Evolutionary conservation across 2,329 filamentous ascomycete genomes (phyloP).

Genomic region (Talaromyces atroroseus): DNA sequence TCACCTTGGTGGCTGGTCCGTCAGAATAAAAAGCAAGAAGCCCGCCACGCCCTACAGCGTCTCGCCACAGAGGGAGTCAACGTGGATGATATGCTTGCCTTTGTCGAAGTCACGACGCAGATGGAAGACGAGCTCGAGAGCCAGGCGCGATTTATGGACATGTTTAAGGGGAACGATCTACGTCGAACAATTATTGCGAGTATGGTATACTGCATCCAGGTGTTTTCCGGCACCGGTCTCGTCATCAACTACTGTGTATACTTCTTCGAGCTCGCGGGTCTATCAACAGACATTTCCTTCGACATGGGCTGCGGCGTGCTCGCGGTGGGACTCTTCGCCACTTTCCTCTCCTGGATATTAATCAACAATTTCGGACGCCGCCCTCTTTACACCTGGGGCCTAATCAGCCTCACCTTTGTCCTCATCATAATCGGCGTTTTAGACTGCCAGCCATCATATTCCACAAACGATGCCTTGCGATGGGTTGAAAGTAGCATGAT

Average conservation of each 20-base stretch:
- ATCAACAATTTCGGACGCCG: constrained; percentile 28
- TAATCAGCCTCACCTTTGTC: constrained; percentile 26
- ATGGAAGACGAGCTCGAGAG: not conserved
- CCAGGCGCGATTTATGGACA: constrained; percentile 21
- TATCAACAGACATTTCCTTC: constrained; percentile 28
- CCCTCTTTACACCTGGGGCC: constrained; percentile 26
- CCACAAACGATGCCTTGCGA: no score
- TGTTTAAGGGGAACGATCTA: constrained; percentile 35
- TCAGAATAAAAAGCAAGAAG: not conserved
- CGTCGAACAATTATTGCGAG: constrained; percentile 37
- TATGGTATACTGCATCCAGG: constrained; percentile 41
- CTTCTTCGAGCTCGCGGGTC: constrained; percentile 39
- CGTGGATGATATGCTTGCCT: not conserved
- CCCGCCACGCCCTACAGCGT: not conserved
- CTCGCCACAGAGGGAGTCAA: not conserved
- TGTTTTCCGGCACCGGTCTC: constrained; percentile 38
- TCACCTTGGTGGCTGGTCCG: not conserved
- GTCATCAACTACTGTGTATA: constrained; percentile 42
- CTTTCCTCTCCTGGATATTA: constrained; percentile 27
- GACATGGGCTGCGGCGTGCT: constrained; percentile 31
- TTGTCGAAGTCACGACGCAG: not conserved
- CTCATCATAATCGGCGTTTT: constrained; percentile 33
- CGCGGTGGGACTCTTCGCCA: constrained; percentile 30
- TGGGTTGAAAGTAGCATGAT: no score
- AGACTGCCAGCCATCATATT: constrained; percentile 25